Evolutionary conservation across 805 yeast species (phyloP), one percentile per base, ranked within the genome.

Genomic region (Candida xyloterini): DNA sequence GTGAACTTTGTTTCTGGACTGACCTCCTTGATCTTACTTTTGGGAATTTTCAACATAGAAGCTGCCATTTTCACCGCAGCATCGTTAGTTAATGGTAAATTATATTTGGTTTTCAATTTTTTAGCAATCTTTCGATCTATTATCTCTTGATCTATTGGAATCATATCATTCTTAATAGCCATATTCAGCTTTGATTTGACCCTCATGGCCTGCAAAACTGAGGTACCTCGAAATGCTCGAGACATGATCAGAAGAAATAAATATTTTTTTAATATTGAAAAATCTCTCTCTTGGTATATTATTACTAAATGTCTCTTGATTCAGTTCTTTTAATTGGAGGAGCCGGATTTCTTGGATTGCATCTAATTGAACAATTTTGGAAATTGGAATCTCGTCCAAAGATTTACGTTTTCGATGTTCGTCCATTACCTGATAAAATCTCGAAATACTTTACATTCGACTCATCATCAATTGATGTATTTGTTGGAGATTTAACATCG

Each of bases 271-370:
- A n/a, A n/a, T n/a, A n/a, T n/a, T n/a, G n/a, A 18, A 18, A 18
- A 18, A 18, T 18, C 20, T 18, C 20, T 18, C 6, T 18, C 4
- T 18, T 18, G 6, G 4, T 18, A 18, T 18, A 18, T 18, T 18
- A 4, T 5, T 18, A 18, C 20, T 26, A 15, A 30, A 55, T 53
- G 56, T 38, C 56, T 11, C 33, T 67, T 21, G 63, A 76, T 24
- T 74, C 84, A 2, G 95, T 93, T 2, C 76, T 93, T 22, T 69
- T 93, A 15, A 78, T 93, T n/a, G 99, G 99, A 35, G 99, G 99
- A 8, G 69, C 96, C 4, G 99, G 99, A 0, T 93, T 93, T 52
- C 73, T 93, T 15, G 99, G 99, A 2, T 76, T 88, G 32, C 99
- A 93, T 51, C 68, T 93, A 48, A 79, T 93, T 30, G 90, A 90